phyloP scores from a whole-genome alignment of 208 protist genomes.

The Acanthamoeba sp. region DNA sequence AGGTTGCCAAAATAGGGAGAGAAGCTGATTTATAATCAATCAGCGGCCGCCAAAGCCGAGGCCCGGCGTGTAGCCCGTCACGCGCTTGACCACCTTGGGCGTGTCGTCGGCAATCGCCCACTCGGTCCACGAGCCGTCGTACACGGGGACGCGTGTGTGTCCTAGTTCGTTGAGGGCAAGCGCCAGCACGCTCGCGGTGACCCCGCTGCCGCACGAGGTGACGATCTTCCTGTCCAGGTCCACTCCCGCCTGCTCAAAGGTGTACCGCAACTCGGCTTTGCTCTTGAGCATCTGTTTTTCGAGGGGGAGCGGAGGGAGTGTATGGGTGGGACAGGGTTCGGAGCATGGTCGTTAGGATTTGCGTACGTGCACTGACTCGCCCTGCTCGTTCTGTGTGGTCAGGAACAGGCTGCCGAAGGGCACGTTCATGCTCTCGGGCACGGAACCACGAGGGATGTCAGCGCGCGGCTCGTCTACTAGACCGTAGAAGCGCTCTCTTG shows the following conservation, averaged over 20 bases:
- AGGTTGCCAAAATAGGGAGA: too few species aligned
- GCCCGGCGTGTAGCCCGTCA: background rate
- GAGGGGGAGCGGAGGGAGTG: background rate
- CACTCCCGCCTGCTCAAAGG: constrained; percentile 48
- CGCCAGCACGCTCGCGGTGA: constrained; percentile 16
- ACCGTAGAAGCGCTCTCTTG: constrained; percentile 25
- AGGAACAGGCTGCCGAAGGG: background rate
- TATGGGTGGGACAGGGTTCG: background rate
- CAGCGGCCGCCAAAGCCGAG: background rate
- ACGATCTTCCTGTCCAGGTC: background rate
- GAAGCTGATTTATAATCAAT: too few species aligned
- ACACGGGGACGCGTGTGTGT: background rate
- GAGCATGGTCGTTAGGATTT: too few species aligned
- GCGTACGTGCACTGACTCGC: background rate
- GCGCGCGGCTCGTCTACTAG: constrained; percentile 10
- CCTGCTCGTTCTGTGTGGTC: background rate
- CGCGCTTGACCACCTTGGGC: constrained; percentile 37
- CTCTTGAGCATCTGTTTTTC: background rate
- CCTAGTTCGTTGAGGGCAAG: constrained; percentile 12
- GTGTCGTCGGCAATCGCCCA: constrained; percentile 21
- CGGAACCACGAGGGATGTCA: constrained; percentile 19
- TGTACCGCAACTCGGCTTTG: background rate
- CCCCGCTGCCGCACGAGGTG: constrained; percentile 43
- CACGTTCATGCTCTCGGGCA: constrained; percentile 4
- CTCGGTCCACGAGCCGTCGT: constrained; percentile 61